Evolutionary conservation across 148 eudicot genomes (phyloP), one percentile per base, ranked within the genome.

Genomic region (Drosera capensis): DNA sequence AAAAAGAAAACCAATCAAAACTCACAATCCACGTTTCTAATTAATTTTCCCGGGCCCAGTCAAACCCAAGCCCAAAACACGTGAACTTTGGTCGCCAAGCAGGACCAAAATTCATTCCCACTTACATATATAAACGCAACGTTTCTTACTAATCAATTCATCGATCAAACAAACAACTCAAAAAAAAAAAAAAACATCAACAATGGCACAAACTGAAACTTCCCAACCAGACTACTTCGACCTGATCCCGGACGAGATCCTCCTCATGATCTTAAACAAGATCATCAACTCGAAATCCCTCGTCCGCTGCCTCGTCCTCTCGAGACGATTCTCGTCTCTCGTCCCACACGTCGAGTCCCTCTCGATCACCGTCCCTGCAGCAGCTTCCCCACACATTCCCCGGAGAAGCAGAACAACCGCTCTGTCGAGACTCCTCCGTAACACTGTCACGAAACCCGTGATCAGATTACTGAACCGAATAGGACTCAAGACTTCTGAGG

Each of bases 191-290:
- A n/a, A n/a, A n/a, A n/a, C n/a, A n/a, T n/a, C n/a, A n/a, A n/a
- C n/a, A n/a, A n/a, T n/a, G n/a, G n/a, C n/a, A n/a, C n/a, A n/a
- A n/a, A n/a, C n/a, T n/a, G n/a, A n/a, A n/a, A n/a, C n/a, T n/a
- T n/a, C n/a, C n/a, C n/a, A n/a, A n/a, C n/a, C n/a, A 1, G 79
- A 72, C 30, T 67, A 57, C 25, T 79, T 79, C 39, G 87, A 79
- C 54, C 65, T 67, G 18, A 41, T 79, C 13, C 82, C 87, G 1
- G 79, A 79, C 35, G 62, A 71, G 6, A 45, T 75, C 20, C 40
- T 79, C 17, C 46, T 40, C 1, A 3, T 65, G 7, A 67, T 79
- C 40, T 59, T 79, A 51, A 64, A 79, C 62, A 64, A 58, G n/a
- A 2, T 79, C 8, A 46, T 36, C 12, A 82, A 79, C 14, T 82